A percentile compares a stretch with the other conserved stretches of the same genome.
These are phyloP conservation scores for Xylaria sp. DNA, from an alignment of 2,329 filamentous ascomycete genomes.

Conservation along the genomic window DNA sequence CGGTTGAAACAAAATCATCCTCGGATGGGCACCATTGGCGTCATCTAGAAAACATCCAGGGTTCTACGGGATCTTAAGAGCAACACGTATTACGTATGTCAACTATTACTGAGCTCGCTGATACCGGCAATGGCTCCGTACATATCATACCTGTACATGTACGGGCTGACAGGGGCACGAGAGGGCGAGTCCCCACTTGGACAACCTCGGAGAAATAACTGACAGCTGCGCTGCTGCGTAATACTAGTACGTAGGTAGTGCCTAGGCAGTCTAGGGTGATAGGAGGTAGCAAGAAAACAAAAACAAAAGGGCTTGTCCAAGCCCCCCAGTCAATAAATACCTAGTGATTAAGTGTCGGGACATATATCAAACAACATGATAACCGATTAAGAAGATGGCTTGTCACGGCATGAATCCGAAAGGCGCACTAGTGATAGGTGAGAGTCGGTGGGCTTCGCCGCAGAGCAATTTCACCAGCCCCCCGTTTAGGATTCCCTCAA, in stretches of 20 bases:
- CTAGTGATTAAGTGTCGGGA: slow-evolving; percentile 2
- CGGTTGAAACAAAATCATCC: slow-evolving; percentile 4
- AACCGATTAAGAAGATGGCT: slow-evolving; percentile 1
- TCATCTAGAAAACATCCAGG: slow-evolving; percentile 11
- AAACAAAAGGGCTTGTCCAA: too few species aligned
- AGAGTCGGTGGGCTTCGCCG: slow-evolving; percentile 2
- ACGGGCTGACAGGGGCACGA: too few species aligned
- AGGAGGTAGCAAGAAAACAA: too few species aligned
- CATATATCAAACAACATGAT: neutral
- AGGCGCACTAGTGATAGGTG: slow-evolving; percentile 1
- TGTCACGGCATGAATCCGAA: neutral
- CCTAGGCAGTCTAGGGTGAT: too few species aligned
- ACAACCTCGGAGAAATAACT: slow-evolving; percentile 18
- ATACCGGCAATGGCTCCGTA: neutral
- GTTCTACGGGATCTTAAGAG: slow-evolving; percentile 16
- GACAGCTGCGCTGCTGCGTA: neutral
- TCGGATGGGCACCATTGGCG: neutral
- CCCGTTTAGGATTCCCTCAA: slow-evolving; percentile 2
- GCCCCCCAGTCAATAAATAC: slow-evolving; percentile 4
- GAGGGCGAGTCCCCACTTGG: slow-evolving; percentile 9
- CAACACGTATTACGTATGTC: slow-evolving; percentile 5
- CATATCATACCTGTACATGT: too few species aligned
- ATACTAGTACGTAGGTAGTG: neutral
- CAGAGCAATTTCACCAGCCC: slow-evolving; percentile 11
- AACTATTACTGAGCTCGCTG: neutral